phyloP scores from a whole-genome alignment of 495 filamentous ascomycete species.

The Neurospora sp. region DNA sequence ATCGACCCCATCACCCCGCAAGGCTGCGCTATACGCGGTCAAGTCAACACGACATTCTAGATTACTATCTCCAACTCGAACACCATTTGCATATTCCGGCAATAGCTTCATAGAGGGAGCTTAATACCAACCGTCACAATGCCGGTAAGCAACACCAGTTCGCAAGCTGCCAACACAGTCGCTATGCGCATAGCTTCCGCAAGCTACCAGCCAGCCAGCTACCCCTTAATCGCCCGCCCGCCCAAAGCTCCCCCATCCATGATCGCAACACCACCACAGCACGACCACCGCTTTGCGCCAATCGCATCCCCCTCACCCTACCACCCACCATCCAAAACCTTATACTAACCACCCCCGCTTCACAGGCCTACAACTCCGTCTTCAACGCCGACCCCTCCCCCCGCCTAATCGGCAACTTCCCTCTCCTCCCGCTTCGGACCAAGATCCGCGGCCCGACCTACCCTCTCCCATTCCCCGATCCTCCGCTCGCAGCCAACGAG shows the following conservation, averaged over 20 bases:
- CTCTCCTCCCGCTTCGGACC: constrained; percentile 87
- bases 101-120: neutral
- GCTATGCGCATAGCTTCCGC: neutral
- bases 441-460: constrained; percentile 86
- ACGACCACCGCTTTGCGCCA: neutral
- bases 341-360: constrained; percentile 2
- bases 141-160: constrained; percentile 4
- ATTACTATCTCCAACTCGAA: neutral
- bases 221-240: neutral
- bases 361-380: constrained; percentile 86
- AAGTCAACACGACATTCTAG: neutral
- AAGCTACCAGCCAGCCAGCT: neutral
- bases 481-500: constrained; percentile 56
- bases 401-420: constrained; percentile 69
- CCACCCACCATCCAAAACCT: neutral
- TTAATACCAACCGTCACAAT: constrained; percentile 1
- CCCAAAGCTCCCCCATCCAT: neutral
- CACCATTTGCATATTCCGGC: neutral
- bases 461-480: constrained; percentile 50
- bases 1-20: constrained; percentile 17
- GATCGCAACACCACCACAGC: neutral
- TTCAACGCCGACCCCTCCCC: constrained; percentile 65
- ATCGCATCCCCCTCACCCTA: neutral
- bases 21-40: constrained; percentile 12
- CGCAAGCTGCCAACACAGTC: neutral